Evolutionary conservation across 1,284 basidiomycete genomes (phyloP), one percentile per base, ranked within the genome.

Genomic region (Agroathelia rolfsii): DNA sequence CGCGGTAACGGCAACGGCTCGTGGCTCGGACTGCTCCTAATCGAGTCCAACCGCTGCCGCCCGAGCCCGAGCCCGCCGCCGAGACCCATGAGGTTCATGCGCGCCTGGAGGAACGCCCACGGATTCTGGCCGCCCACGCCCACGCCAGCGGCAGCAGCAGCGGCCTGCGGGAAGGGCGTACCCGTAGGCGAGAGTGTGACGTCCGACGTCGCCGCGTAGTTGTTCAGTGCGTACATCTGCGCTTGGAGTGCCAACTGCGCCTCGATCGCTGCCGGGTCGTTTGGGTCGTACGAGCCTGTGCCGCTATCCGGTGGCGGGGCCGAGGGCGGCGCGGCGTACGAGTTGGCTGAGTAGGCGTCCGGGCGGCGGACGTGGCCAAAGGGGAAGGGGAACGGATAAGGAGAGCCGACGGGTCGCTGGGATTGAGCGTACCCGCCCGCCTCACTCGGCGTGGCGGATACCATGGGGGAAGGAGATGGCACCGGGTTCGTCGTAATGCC

Each of bases 151-250:
- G n/a, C n/a, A n/a, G n/a, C n/a, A n/a, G n/a, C n/a, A 13, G 54
- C 54, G 10, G 65, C 46, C 3, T 57, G 61, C 2, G 66, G 77
- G 58, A 74, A 83, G 1, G 81, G 81, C 15, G 77, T 82, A 13
- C 69, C 59, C 3, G 77, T 68, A 2, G 79, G 80, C 0, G 77
- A 80, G 44, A 83, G 72, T 0, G 78, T 79, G 12, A 77, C 78
- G 41, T 83, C 78, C 2, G 70, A 69, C 42, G 73, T 59, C 31
- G 64, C 61, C 2, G 72, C 71, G 4, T 64, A 66, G 38, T 78
- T 72, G 48, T 83, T 83, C 47, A 77, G 65, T 3, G 81, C 78
- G 41, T 77, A 83, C 39, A 78, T 71, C 50, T 82, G 77, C 73
- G 76, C 78, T 50, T 83, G 80, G 22, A 69, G 58, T 2, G 71